Conservation (phyloP, 179 eudicot species). For the Vitellaria paradoxa region DNA sequence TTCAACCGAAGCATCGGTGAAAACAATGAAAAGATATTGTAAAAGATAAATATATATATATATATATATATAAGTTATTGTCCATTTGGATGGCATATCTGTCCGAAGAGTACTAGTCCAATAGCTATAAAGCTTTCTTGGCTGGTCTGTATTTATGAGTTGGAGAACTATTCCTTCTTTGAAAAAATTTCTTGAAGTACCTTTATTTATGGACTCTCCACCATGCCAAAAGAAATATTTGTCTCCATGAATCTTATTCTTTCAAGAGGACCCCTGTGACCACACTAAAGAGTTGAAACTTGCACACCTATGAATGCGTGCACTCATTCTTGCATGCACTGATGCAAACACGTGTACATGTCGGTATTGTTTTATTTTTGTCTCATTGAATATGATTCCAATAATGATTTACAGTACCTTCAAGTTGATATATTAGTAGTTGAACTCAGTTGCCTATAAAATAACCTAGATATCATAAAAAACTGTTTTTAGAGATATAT, state of each 20-base stretch:
- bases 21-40: conserved; percentile 15
- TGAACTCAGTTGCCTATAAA: background rate
- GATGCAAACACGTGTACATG: conserved; percentile 7
- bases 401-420: background rate
- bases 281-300: conserved; percentile 4
- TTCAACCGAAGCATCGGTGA: conserved; percentile 20
- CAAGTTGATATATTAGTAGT: conserved; percentile 11
- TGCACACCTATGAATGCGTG: conserved; percentile 13
- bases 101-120: conserved; percentile 10
- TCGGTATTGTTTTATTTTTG: conserved; percentile 9
- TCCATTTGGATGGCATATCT: conserved; percentile 9
- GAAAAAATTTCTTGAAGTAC: conserved; percentile 11
- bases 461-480: background rate
- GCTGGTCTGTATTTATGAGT: conserved; percentile 4
- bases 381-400: background rate
- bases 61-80: background rate
- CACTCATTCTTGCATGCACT: conserved; percentile 5
- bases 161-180: conserved; percentile 19
- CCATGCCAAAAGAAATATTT: conserved; percentile 27
- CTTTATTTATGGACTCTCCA: conserved; percentile 30
- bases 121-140: conserved; percentile 6
- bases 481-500: conserved; percentile 1
- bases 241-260: conserved; percentile 23
- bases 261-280: conserved; percentile 14
- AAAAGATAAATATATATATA: no score